These are phyloP conservation scores for Olyra latifolia DNA, from an alignment of 176 grass and related monocot species.

Conservation along the genomic window DNA sequence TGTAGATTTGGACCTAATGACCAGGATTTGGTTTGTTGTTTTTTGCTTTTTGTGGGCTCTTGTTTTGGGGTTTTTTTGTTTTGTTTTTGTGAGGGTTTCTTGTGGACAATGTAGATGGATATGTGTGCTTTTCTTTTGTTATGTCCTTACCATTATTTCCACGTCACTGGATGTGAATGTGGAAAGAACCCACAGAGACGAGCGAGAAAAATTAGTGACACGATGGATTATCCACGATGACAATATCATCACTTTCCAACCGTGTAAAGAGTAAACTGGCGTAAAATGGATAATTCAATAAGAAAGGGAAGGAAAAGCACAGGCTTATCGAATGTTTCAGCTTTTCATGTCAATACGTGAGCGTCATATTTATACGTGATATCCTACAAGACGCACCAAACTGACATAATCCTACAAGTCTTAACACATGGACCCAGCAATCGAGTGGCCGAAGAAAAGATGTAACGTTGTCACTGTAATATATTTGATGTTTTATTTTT, in stretches of 20 bases:
- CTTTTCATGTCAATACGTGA: background rate
- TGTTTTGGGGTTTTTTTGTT: background rate
- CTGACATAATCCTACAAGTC: background rate
- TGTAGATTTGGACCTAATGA: conserved; percentile 6
- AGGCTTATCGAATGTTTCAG: background rate
- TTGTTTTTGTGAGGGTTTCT: background rate
- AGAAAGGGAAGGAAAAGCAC: background rate
- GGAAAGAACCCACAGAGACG: background rate
- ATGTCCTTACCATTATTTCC: rapidly evolving
- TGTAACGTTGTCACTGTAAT: background rate
- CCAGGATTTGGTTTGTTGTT: background rate
- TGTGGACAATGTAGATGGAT: background rate
- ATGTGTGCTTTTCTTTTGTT: background rate
- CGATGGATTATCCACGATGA: background rate
- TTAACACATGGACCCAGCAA: background rate
- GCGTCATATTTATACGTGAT: background rate
- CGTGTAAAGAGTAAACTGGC: background rate
- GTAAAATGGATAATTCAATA: no score
- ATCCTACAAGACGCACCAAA: background rate
- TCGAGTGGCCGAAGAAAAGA: no score
- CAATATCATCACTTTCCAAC: background rate
- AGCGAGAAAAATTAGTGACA: background rate
- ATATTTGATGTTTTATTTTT: background rate
- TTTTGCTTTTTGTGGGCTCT: background rate
- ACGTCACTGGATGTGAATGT: background rate